Evolutionary conservation across 192 early-diverging fungal genomes (phyloP), one percentile per base, ranked within the genome.

Genomic region (Entomortierella beljakovae): DNA sequence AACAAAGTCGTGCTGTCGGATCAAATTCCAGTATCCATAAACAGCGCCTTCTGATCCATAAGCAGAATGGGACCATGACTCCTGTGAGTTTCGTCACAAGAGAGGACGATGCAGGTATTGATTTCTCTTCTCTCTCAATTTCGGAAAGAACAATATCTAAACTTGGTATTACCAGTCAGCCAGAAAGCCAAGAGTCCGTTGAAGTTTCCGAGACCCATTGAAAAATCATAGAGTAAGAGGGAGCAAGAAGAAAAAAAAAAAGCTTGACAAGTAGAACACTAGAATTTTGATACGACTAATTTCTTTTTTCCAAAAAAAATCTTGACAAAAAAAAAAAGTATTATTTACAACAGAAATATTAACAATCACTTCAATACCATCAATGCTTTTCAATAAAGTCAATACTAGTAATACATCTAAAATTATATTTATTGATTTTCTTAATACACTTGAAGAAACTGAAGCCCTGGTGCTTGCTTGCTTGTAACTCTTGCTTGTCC

Each of bases 101-200:
- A 22, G 62, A 59, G 22, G 61, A 56, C 25, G 62, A 49, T 2
- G 40, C 7, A 0, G 31, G n/a, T 26, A 38, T 64, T 26, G 62
- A 72, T 25, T 64, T 64, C 25, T 58, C 70, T n/a, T 29, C 71
- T 2, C 26, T 74, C 31, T 31, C 50, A 0, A 66, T 70, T 13
- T 54, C 59, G 16, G 59, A 40, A 2, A n/a, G 49, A 20, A 25
- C 37, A 23, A 31, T 68, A 16, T 22, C 48, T 23, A 43, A 38
- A 13, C 29, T 28, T 5, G 22, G 63, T 13, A 34, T 28, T 42
- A 42, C 15, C 26, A 42, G 57, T 38, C 37, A 38, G 37, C 37
- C 37, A 13, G 6, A 8, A 13, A 13, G 37, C 13, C 13, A 38
- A 38, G 37, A 38, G 6, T 13, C 13, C 13, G 37, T 20, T 46